A percentile compares a stretch with the other conserved stretches of the same genome.
phyloP scores from a whole-genome alignment of 1,284 basidiomycete genomes.

The Leucoagaricus sp. region DNA sequence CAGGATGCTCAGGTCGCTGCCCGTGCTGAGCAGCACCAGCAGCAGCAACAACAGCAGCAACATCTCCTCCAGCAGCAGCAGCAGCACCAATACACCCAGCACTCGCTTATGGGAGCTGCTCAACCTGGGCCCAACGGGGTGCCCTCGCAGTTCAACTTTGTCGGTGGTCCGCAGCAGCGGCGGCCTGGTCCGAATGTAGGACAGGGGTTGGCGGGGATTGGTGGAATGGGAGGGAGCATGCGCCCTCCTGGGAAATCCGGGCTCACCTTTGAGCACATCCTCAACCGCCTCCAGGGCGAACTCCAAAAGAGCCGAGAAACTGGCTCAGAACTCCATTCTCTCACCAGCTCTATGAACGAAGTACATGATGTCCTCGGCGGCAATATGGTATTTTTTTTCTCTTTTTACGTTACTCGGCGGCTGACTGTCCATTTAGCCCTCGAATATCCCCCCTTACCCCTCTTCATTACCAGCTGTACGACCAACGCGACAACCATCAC shows the following conservation, averaged over 20 bases:
- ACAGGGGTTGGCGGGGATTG: conserved; percentile 66
- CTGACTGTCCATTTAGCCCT: conserved; percentile 42
- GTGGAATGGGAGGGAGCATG: conserved; percentile 71
- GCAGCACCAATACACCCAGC: conserved; percentile 15
- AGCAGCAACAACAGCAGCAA: conserved; percentile 39
- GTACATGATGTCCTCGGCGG: conserved; percentile 94
- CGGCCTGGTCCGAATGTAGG: conserved; percentile 32
- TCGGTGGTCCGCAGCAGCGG: conserved; percentile 39
- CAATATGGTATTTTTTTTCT: conserved; percentile 50
- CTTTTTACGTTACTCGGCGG: conserved; percentile 7
- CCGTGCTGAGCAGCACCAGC: conserved; percentile 63
- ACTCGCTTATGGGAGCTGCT: conserved; percentile 15
- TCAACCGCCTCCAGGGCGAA: conserved; percentile 82
- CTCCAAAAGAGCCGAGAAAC: conserved; percentile 94
- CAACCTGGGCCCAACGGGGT: conserved; percentile 22
- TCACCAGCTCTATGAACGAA: conserved; percentile 85
- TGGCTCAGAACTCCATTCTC: conserved; percentile 81
- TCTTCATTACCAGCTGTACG: conserved; percentile 66
- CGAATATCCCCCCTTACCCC: conserved; percentile 61
- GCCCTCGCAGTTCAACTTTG: conserved; percentile 29
- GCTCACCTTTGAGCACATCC: conserved; percentile 82
- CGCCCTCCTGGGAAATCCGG: conserved; percentile 75
- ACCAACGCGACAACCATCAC: conserved; percentile 43
- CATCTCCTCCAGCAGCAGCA: conserved; percentile 24
- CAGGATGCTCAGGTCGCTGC: conserved; percentile 80